Conservation (phyloP, 1,284 basidiomycete species). For the Papiliotrema flavescens region DNA sequence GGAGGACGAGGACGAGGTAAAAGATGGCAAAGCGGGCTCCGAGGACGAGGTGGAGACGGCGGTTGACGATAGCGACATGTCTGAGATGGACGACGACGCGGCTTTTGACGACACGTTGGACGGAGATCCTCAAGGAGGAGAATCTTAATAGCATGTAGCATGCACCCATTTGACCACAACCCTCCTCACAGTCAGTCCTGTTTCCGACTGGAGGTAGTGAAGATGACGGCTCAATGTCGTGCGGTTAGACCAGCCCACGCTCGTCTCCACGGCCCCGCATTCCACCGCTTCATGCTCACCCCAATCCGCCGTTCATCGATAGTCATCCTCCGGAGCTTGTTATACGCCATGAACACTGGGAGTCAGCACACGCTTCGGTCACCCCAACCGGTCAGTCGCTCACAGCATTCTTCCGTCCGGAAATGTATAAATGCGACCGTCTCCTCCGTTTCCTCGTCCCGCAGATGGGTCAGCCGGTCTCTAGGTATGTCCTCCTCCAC, state of each 20-base stretch:
- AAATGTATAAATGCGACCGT: constrained; percentile 21
- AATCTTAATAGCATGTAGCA: no score
- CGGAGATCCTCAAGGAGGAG: no score
- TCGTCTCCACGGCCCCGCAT: constrained; percentile 8
- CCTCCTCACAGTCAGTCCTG: no score
- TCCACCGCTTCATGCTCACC: constrained; percentile 12
- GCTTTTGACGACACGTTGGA: no score
- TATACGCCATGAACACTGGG: constrained; percentile 12
- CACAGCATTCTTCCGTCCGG: constrained; percentile 9
- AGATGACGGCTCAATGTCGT: no score
- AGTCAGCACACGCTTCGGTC: background rate
- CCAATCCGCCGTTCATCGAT: constrained; percentile 10
- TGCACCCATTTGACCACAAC: no score
- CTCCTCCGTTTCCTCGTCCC: background rate
- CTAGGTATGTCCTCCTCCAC: background rate
- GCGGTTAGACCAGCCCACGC: background rate
- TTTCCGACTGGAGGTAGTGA: no score
- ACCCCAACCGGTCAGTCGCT: background rate
- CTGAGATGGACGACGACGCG: no score
- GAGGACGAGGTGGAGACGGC: no score
- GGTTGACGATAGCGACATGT: no score
- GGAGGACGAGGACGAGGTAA: no score
- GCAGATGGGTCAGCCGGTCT: background rate
- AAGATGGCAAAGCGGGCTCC: no score
- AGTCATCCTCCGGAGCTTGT: constrained; percentile 7